phyloP scores from a whole-genome alignment of 805 yeast genomes.

The Helenozyma rhizophorensis region DNA sequence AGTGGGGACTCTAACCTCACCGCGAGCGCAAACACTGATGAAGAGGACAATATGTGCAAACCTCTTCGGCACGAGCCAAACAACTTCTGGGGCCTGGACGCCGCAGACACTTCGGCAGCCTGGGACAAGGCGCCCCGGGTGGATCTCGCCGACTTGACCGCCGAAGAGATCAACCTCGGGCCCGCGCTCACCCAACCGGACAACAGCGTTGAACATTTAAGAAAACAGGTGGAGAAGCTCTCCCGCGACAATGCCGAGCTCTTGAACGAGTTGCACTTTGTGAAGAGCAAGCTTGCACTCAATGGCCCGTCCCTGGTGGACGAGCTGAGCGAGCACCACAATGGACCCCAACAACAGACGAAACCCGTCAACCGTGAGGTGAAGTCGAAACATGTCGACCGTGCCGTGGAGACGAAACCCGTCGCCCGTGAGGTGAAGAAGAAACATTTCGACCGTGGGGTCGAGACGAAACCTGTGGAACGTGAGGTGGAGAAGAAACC shows the following conservation, averaged over 20 bases:
- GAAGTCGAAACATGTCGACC: no score
- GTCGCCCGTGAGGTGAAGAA: slow-evolving; percentile 1
- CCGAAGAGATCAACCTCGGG: slow-evolving; percentile 10
- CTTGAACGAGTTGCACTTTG: slow-evolving; percentile 13
- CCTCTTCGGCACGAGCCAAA: no score
- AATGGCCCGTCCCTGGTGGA: no score
- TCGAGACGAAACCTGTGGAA: slow-evolving; percentile 13
- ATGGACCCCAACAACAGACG: neutral
- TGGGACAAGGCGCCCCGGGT: slow-evolving; percentile 6
- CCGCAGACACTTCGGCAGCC: no score
- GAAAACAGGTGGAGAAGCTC: slow-evolving; percentile 9
- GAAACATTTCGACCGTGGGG: slow-evolving; percentile 2
- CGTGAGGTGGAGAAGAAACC: slow-evolving; percentile 2
- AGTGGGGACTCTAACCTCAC: slow-evolving; percentile 8
- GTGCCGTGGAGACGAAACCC: slow-evolving; percentile 16
- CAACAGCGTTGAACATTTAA: slow-evolving; percentile 1
- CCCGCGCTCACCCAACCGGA: neutral
- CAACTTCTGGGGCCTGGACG: no score
- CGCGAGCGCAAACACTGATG: slow-evolving; percentile 2
- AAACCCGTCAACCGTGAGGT: slow-evolving; percentile 3
- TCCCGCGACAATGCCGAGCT: slow-evolving; percentile 15
- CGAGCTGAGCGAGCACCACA: neutral
- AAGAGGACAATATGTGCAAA: slow-evolving; percentile 13
- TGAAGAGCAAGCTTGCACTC: slow-evolving; percentile 2
- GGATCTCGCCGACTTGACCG: slow-evolving; percentile 11